phyloP scores from a whole-genome alignment of 1,284 basidiomycete species.

The Cystobasidium slooffiae region DNA sequence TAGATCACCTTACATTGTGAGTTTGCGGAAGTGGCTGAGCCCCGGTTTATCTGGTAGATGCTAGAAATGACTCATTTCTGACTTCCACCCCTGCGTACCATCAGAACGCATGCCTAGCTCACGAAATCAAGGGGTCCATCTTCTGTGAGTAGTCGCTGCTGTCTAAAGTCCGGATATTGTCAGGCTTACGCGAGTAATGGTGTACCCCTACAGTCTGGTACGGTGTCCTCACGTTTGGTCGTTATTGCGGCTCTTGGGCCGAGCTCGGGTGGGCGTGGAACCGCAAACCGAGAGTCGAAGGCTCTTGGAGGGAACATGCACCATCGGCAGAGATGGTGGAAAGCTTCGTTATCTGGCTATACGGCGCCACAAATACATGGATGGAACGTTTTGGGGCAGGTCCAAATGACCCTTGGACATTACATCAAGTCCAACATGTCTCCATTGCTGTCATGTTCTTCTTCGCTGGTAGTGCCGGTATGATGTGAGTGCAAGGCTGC shows the following conservation, averaged over 20 bases:
- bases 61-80: constrained; percentile 29
- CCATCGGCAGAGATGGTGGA: constrained; percentile 86
- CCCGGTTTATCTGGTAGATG: not conserved
- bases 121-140: constrained; percentile 75
- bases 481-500: constrained; percentile 53
- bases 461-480: constrained; percentile 71
- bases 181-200: constrained; percentile 65
- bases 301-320: constrained; percentile 50
- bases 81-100: constrained; percentile 61
- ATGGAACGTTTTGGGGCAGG: constrained; percentile 88
- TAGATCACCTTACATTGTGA: constrained; percentile 59
- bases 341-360: constrained; percentile 81
- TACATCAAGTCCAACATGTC: constrained; percentile 94
- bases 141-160: constrained; percentile 38
- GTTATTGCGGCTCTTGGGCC: constrained; percentile 87
- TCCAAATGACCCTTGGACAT: constrained; percentile 80
- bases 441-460: constrained; percentile 91
- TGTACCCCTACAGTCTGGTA: constrained; percentile 72
- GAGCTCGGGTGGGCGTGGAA: constrained; percentile 97
- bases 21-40: not conserved
- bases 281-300: constrained; percentile 52
- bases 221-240: constrained; percentile 83
- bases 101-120: constrained; percentile 83
- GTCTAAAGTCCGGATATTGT: no score
- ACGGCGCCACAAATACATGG: constrained; percentile 92